Conservation (phyloP, 2,329 filamentous ascomycete genomes). For the Fusarium protoensiforme region DNA sequence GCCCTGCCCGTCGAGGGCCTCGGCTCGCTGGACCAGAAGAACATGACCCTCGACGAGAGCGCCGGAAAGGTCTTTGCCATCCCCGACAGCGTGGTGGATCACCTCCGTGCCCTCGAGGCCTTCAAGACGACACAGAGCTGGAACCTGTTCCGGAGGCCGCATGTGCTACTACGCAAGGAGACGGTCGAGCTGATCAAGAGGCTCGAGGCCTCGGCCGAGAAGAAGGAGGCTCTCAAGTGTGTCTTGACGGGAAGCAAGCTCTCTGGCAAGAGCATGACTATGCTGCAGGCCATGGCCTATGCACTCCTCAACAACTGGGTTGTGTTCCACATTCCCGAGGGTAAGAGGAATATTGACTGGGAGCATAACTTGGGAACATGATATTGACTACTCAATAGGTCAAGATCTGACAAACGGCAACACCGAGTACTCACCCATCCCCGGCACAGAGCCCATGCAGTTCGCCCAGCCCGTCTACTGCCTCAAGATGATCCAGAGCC, state of each 20-base stretch:
- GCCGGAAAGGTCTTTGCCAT: slow-evolving; percentile 77
- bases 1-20: slow-evolving; percentile 81
- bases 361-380: background rate
- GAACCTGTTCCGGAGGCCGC: slow-evolving; percentile 85
- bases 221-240: slow-evolving; percentile 67
- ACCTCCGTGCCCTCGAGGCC: slow-evolving; percentile 83
- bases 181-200: slow-evolving; percentile 76
- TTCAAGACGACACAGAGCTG: slow-evolving; percentile 94
- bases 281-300: slow-evolving; percentile 86
- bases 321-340: slow-evolving; percentile 89
- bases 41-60: slow-evolving; percentile 64
- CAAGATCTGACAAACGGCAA: slow-evolving; percentile 84
- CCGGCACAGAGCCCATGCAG: slow-evolving; percentile 64
- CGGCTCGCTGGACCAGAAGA: slow-evolving; percentile 66
- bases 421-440: slow-evolving; percentile 81
- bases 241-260: slow-evolving; percentile 79
- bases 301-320: slow-evolving; percentile 87
- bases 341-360: slow-evolving; percentile 58
- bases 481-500: slow-evolving; percentile 77
- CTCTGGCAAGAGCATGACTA: slow-evolving; percentile 86
- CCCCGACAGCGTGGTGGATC: slow-evolving; percentile 77
- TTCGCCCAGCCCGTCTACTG: slow-evolving; percentile 86
- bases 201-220: slow-evolving; percentile 65
- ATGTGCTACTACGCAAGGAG: slow-evolving; percentile 81
- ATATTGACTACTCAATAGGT: slow-evolving; percentile 53